Conservation (phyloP, 2,329 filamentous ascomycete species). For the Polytolypa hystricis region DNA sequence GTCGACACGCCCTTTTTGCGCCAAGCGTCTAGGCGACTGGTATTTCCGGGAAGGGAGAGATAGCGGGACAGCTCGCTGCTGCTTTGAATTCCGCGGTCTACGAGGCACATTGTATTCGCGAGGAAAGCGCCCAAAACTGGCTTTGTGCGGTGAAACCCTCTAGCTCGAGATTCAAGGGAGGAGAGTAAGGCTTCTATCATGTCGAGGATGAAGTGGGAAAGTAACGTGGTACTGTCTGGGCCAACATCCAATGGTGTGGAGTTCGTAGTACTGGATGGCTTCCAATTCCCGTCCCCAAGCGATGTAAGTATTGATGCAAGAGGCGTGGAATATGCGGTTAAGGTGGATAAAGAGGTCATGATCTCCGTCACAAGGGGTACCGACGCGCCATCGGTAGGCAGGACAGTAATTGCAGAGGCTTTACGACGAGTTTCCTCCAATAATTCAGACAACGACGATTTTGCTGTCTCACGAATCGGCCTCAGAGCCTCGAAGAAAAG, state of each 20-base stretch:
- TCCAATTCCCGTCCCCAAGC: conserved; percentile 86
- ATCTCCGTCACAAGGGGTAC: conserved; percentile 70
- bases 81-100: conserved; percentile 72
- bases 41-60: conserved; percentile 50
- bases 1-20: conserved; percentile 72
- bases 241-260: conserved; percentile 73
- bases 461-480: conserved; percentile 84
- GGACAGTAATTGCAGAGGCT: conserved; percentile 50
- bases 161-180: conserved; percentile 63
- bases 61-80: conserved; percentile 63
- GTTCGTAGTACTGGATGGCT: conserved; percentile 49
- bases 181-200: conserved; percentile 72
- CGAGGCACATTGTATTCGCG: conserved; percentile 72
- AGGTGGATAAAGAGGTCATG: conserved; percentile 73
- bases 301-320: conserved; percentile 86
- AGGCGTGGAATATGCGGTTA: conserved; percentile 77
- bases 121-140: conserved; percentile 77
- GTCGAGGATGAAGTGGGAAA: conserved; percentile 81
- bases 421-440: conserved; percentile 71
- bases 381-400: conserved; percentile 69
- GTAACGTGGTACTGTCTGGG: conserved; percentile 76
- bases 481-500: conserved; percentile 76
- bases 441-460: conserved; percentile 69
- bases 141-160: conserved; percentile 62
- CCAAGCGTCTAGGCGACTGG: conserved; percentile 64